These are phyloP conservation scores for Oryza meridionalis DNA, from an alignment of 176 grass and related monocot species.

Conservation along the genomic window DNA sequence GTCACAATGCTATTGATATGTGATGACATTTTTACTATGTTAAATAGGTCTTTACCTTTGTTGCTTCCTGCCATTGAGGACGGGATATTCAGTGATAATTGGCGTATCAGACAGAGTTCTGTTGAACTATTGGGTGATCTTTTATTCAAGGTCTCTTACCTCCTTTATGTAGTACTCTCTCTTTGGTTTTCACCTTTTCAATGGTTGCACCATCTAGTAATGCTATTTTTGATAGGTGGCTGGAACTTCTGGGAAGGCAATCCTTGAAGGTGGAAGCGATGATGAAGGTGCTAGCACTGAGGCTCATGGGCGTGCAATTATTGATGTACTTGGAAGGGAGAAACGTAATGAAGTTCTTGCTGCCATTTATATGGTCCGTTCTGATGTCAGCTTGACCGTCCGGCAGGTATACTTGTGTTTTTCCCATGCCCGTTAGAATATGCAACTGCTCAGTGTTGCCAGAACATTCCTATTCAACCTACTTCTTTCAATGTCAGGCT, in stretches of 20 bases:
- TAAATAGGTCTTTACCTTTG: conserved; percentile 83
- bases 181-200: conserved; percentile 14
- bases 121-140: conserved; percentile 97
- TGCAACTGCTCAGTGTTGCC: conserved; percentile 19
- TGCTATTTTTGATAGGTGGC: conserved; percentile 65
- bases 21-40: conserved; percentile 42
- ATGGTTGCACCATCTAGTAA: conserved; percentile 31
- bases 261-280: conserved; percentile 95
- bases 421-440: background rate
- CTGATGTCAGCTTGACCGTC: conserved; percentile 92
- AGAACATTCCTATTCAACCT: conserved; percentile 13
- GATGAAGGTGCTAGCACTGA: conserved; percentile 99
- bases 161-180: conserved; percentile 31
- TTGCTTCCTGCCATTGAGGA: conserved; percentile 97
- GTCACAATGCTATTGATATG: conserved; percentile 34
- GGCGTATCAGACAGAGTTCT: conserved; percentile 96
- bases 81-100: conserved; percentile 96
- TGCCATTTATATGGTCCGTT: conserved; percentile 98
- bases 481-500: conserved; percentile 52
- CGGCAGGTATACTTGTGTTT: conserved; percentile 71
- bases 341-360: conserved; percentile 97
- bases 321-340: conserved; percentile 86
- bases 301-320: conserved; percentile 96
- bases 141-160: conserved; percentile 79
- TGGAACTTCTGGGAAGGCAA: conserved; percentile 96